Evolutionary conservation across 345 rosid species (phyloP), one percentile per base, ranked within the genome.

Genomic region (Nasturtium officinale): DNA sequence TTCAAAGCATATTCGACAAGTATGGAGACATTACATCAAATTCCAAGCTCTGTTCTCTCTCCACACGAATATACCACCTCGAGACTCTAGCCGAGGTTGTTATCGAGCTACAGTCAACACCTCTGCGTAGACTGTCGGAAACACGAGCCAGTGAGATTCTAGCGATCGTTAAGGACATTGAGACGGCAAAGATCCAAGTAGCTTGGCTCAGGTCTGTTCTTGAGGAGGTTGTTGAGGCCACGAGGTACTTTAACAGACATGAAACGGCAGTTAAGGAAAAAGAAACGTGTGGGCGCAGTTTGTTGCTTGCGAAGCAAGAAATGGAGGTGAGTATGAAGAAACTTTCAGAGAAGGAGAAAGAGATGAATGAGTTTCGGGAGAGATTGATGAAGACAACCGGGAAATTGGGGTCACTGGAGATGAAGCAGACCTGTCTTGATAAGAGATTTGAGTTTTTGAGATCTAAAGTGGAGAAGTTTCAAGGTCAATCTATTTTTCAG

Each of bases 201-300:
- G 56, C 18, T 43, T 75, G 79, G 74, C 51, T 75, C n/a, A n/a
- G 42, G 43, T 66, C 63, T 3, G 57, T 67, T 52, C 50, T 67
- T 23, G 74, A 75, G 12, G 88, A 87, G 33, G 69, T 88, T 56
- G 52, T 79, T 7, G 90, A 83, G 40, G 88, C 83, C 3, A 45
- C 78, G 0, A 60, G 54, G 50, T 65, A 23, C 30, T 13, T 59
- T 3, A 25, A 68, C 21, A 68, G 32, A 61, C 42, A n/a, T 0
- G 51, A 67, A 2, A 68, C 2, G 0, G 51, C 5, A 25, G 21
- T 3, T 7, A 13, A 4, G 35, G 79, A 75, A 37, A 68, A 68
- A 53, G 63, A 75, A 10, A 64, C 33, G 5, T 68, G 74, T 32
- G 69, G 53, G 9, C 30, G 6, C 1, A 26, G 15, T 3, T 61